phyloP scores from a whole-genome alignment of 768 basidiomycete genomes.

The Ramaria sp. region DNA sequence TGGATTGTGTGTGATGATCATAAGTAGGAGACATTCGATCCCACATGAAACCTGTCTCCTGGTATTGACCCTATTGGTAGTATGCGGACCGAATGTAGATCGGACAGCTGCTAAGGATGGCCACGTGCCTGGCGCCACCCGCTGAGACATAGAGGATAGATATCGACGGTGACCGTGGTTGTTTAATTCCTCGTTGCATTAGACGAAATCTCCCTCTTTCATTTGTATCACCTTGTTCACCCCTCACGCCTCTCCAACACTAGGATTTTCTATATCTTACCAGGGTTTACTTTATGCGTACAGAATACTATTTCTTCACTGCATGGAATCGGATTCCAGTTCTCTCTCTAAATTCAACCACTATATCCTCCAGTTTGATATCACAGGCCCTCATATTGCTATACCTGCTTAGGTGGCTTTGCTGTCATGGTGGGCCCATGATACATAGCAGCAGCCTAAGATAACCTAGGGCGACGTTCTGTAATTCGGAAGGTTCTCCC shows the following conservation, averaged over 20 bases:
- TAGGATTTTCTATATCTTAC: not conserved
- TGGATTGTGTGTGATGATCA: too few relatives aligned
- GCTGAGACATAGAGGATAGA: not conserved
- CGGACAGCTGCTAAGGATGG: not conserved
- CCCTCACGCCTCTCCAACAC: not conserved
- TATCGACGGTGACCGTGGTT: not conserved
- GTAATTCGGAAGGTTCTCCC: conserved; percentile 91
- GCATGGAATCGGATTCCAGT: conserved; percentile 3
- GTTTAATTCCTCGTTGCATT: not conserved
- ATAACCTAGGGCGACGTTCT: not conserved
- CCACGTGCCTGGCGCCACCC: not conserved
- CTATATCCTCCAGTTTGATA: conserved; percentile 33
- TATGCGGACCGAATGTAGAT: too few relatives aligned
- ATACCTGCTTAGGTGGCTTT: conserved; percentile 73
- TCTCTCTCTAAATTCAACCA: not conserved
- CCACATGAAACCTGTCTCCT: too few relatives aligned
- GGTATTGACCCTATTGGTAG: too few relatives aligned
- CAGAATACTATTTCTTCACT: not conserved
- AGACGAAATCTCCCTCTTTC: not conserved
- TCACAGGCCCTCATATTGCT: conserved; percentile 65
- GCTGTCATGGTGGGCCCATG: conserved; percentile 50
- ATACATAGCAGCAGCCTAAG: not conserved
- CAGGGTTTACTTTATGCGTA: conserved; percentile 36
- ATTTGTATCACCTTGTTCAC: not conserved
- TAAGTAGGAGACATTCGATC: too few relatives aligned